Evolutionary conservation across 2,329 filamentous ascomycete species (phyloP).

Genomic region (Nannizziopsis barbatae): DNA sequence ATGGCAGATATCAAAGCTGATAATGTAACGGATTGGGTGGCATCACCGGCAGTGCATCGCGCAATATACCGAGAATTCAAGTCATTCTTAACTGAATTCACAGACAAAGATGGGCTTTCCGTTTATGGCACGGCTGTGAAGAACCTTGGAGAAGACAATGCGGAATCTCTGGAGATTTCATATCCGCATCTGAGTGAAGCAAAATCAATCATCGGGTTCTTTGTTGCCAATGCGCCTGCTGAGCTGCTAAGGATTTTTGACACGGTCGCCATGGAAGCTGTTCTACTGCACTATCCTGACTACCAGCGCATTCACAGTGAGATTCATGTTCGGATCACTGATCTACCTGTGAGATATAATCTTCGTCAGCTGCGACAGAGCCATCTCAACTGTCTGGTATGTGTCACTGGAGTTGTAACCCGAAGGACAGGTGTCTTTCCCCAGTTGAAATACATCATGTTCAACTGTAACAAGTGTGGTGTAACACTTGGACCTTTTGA

Average conservation of each 20-base stretch:
- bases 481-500: conserved; percentile 78
- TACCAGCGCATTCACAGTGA: conserved; percentile 96
- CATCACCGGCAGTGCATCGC: conserved; percentile 75
- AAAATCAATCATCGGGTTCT: conserved; percentile 90
- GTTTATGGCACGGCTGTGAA: conserved; percentile 92
- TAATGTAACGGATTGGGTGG: conserved; percentile 90
- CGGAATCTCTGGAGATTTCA: conserved; percentile 89
- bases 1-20: conserved; percentile 87
- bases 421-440: conserved; percentile 91
- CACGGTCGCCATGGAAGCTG: conserved; percentile 91
- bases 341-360: conserved; percentile 88
- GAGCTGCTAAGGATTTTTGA: conserved; percentile 95
- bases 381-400: conserved; percentile 88
- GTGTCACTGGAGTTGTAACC: conserved; percentile 90
- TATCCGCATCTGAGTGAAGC: conserved; percentile 83
- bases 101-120: conserved; percentile 74
- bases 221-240: conserved; percentile 87
- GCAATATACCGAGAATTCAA: conserved; percentile 97
- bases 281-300: conserved; percentile 89
- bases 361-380: conserved; percentile 88
- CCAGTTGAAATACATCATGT: conserved; percentile 96
- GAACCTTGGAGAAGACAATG: conserved; percentile 93
- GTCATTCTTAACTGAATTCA: conserved; percentile 91
- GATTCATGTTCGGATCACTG: conserved; percentile 93
- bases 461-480: conserved; percentile 89